A percentile compares a stretch with the other conserved stretches of the same genome.
These are phyloP conservation scores for Trichoderma lentiforme DNA, from an alignment of 2,329 filamentous ascomycete genomes.

Conservation along the genomic window DNA sequence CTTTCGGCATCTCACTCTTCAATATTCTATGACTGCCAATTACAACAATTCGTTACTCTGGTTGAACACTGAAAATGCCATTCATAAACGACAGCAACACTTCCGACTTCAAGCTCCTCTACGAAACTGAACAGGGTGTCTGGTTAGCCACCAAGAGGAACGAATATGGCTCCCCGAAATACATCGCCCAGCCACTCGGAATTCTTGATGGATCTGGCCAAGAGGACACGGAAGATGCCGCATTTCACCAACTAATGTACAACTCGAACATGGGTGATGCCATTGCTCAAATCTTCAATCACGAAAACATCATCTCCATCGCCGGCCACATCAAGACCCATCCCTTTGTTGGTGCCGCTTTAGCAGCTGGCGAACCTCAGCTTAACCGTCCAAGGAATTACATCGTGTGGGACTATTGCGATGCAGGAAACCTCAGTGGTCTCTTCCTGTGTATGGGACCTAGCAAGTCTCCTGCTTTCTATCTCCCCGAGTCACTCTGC, in stretches of 20 bases:
- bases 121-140: slow-evolving; percentile 27
- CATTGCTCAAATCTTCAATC: slow-evolving; percentile 41
- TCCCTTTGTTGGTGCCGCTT: slow-evolving; percentile 17
- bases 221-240: slow-evolving; percentile 11
- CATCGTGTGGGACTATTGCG: slow-evolving; percentile 51
- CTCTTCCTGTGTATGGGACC: slow-evolving; percentile 34
- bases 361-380: slow-evolving; percentile 13
- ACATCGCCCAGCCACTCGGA: slow-evolving; percentile 32
- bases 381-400: slow-evolving; percentile 29
- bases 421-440: slow-evolving; percentile 47
- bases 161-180: slow-evolving; percentile 31
- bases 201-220: neutral
- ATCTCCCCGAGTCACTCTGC: slow-evolving; percentile 51
- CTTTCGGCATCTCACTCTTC: neutral
- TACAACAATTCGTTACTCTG: too few relatives aligned
- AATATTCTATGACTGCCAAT: too few relatives aligned
- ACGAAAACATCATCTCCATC: slow-evolving; percentile 48
- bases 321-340: slow-evolving; percentile 35
- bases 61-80: neutral
- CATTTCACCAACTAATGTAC: slow-evolving; percentile 21
- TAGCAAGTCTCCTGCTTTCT: slow-evolving; percentile 25
- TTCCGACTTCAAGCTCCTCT: slow-evolving; percentile 29
- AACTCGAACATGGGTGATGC: slow-evolving; percentile 22
- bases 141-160: slow-evolving; percentile 32
- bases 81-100: neutral